Conservation (phyloP, 2,329 filamentous ascomycete genomes). For the Fusarium subtropicale region DNA sequence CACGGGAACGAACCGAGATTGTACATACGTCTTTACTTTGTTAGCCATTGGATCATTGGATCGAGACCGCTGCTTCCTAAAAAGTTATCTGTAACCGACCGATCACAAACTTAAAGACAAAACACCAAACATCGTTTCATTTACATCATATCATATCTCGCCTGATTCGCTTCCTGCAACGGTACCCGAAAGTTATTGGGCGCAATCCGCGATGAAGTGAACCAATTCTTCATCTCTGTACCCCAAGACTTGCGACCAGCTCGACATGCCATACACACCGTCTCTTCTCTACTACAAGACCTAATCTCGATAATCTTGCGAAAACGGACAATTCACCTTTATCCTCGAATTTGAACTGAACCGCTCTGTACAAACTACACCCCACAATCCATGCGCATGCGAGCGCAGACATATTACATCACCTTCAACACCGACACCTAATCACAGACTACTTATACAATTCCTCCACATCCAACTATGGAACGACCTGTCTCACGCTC, state of each 20-base stretch:
- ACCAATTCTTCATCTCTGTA: constrained; percentile 22
- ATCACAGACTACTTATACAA: not conserved
- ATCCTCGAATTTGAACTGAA: constrained; percentile 2
- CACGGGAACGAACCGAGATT: constrained; percentile 5
- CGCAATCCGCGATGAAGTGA: constrained; percentile 36
- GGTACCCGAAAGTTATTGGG: constrained; percentile 9
- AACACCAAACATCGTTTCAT: constrained; percentile 15
- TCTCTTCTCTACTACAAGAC: not conserved
- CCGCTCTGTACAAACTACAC: not conserved
- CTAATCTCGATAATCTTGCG: constrained; percentile 2
- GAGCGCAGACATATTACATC: not conserved
- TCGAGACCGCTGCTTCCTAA: not conserved
- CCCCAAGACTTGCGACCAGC: constrained; percentile 21
- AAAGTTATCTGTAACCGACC: constrained; percentile 1
- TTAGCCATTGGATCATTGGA: constrained; percentile 1
- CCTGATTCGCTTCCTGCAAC: constrained; percentile 31
- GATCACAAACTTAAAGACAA: constrained; percentile 17
- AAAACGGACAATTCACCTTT: not conserved
- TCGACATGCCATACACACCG: constrained; percentile 23
- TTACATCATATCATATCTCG: constrained; percentile 25
- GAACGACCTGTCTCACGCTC: constrained; percentile 48
- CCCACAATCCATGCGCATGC: not conserved
- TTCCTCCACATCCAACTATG: constrained; percentile 41
- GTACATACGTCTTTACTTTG: constrained; percentile 16
- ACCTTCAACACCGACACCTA: not conserved